Percentiles rank a stretch among this genome's conserved stretches.
These are phyloP conservation scores for Plenodomus tracheiphilus DNA, from an alignment of 2,329 filamentous ascomycete species.

Conservation along the genomic window DNA sequence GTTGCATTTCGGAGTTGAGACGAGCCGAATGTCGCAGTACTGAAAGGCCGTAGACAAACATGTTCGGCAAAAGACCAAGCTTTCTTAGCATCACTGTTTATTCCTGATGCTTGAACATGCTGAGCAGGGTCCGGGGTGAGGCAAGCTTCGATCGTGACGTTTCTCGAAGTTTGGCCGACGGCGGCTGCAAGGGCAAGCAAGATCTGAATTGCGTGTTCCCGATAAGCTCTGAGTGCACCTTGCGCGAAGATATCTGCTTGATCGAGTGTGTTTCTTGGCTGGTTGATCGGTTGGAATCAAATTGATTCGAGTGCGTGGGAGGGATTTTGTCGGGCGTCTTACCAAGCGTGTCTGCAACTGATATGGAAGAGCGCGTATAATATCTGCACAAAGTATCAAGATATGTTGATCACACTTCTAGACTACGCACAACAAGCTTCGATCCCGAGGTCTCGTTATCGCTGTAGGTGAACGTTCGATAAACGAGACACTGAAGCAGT, in stretches of 20 bases:
- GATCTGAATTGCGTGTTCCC: no score
- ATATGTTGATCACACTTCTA: neutral
- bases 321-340: no score
- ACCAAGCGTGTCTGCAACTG: no score
- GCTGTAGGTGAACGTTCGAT: constrained; percentile 3
- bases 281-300: no score
- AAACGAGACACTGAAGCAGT: constrained; percentile 28
- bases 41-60: neutral
- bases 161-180: neutral
- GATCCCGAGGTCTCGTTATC: constrained; percentile 12
- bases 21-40: neutral
- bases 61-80: neutral
- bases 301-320: no score
- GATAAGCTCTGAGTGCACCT: no score
- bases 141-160: neutral
- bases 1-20: constrained; percentile 4
- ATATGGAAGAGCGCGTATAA: no score
- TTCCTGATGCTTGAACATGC: neutral
- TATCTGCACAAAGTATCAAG: no score
- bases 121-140: neutral
- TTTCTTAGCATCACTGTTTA: neutral
- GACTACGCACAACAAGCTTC: neutral
- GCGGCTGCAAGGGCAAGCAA: no score
- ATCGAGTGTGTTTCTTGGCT: no score
- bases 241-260: no score